Percentiles rank a stretch among this genome's conserved stretches.
phyloP scores from a whole-genome alignment of 2,329 filamentous ascomycete genomes.

The Scedosporium minutisporum region DNA sequence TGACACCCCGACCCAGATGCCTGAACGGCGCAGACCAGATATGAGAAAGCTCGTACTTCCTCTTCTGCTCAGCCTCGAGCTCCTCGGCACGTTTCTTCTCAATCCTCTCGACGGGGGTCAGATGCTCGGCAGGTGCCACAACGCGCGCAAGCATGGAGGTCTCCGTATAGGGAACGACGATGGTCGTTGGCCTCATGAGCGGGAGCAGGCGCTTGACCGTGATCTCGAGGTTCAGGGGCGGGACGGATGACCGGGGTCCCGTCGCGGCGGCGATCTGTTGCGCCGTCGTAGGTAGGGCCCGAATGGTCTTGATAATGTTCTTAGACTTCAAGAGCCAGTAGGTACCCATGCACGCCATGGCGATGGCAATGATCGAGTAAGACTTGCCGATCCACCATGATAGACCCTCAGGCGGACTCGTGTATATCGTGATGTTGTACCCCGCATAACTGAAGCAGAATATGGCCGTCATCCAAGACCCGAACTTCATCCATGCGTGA shows the following conservation, averaged over 20 bases:
- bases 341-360: constrained; percentile 51
- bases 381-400: constrained; percentile 46
- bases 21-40: constrained; percentile 49
- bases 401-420: constrained; percentile 40
- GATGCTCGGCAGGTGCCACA: constrained; percentile 23
- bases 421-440: constrained; percentile 39
- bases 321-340: constrained; percentile 49
- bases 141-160: constrained; percentile 27
- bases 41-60: constrained; percentile 44
- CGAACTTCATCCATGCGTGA: constrained; percentile 52
- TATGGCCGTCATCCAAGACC: constrained; percentile 45
- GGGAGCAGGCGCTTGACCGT: constrained; percentile 40
- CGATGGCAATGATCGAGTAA: constrained; percentile 47
- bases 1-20: constrained; percentile 31
- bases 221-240: constrained; percentile 41
- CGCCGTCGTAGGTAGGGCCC: constrained; percentile 33
- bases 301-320: constrained; percentile 48
- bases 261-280: constrained; percentile 11
- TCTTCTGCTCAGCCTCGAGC: constrained; percentile 25
- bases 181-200: constrained; percentile 32
- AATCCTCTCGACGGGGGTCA: constrained; percentile 23
- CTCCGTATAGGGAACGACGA: constrained; percentile 24
- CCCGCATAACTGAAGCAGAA: constrained; percentile 43
- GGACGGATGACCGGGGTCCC: constrained; percentile 10
- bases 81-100: constrained; percentile 25